Evolutionary conservation across 139 green algal species (phyloP).

Genomic region (Micractinium sp.): DNA sequence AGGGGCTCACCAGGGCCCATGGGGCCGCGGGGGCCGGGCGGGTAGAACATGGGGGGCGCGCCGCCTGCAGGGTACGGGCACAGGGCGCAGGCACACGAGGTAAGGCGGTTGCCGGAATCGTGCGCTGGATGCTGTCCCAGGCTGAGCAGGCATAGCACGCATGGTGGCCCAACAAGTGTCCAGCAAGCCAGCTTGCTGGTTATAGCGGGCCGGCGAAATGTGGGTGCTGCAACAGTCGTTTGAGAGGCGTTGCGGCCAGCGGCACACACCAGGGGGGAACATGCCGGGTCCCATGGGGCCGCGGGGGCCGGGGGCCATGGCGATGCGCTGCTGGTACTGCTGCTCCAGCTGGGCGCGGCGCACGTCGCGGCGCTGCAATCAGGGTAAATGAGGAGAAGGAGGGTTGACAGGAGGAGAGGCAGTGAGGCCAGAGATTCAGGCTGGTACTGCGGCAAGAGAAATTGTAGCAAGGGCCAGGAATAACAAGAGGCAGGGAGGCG

Average conservation of each 20-base stretch:
- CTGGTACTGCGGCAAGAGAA: neutral
- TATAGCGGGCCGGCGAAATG: neutral
- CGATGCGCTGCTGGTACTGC: slow-evolving; percentile 61
- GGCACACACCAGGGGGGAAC: slow-evolving; percentile 27
- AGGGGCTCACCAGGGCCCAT: slow-evolving; percentile 16
- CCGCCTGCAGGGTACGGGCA: neutral
- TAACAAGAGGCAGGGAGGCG: neutral
- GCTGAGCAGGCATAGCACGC: too few species aligned
- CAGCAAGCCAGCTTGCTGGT: too few species aligned
- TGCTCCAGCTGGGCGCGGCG: slow-evolving; percentile 81
- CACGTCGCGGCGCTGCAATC: slow-evolving; percentile 79
- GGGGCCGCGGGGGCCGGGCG: slow-evolving; percentile 27
- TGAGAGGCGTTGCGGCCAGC: neutral
- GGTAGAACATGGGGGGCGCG: slow-evolving; percentile 54
- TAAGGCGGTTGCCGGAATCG: too few species aligned
- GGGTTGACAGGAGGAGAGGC: neutral
- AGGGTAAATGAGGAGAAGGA: too few species aligned
- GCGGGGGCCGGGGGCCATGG: slow-evolving; percentile 32
- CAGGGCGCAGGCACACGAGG: neutral
- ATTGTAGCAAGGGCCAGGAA: neutral
- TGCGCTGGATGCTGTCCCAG: too few species aligned
- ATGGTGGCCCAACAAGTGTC: too few species aligned
- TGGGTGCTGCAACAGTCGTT: neutral
- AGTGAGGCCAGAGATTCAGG: neutral
- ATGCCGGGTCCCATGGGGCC: slow-evolving; percentile 58